Evolutionary conservation across 1,284 basidiomycete genomes (phyloP), one percentile per base, ranked within the genome.

Genomic region (Amylostereum chailletii): DNA sequence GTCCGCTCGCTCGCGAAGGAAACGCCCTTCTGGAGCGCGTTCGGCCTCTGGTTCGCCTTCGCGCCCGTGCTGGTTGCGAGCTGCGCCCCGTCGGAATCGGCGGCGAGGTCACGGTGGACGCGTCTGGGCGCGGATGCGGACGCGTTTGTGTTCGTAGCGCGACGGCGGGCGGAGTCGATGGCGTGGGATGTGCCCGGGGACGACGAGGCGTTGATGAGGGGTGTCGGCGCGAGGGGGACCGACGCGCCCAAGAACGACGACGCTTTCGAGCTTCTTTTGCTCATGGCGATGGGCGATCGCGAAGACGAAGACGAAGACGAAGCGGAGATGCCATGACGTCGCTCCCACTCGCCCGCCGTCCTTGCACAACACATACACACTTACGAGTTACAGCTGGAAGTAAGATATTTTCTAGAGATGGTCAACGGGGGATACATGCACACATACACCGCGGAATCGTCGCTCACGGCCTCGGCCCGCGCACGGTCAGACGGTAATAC

Each of bases 21-120:
- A 61, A 72, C 79, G 1, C 71, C 82, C 0, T 94, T 93, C 63
- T 93, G 90, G 90, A 70, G 73, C 8, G 83, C 83, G 0, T 86
- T 94, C 55, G 88, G 89, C 11, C 64, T 85, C 1, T 94, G 88
- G 89, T 94, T 92, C 66, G 62, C 71, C 5, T 88, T 85, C 53
- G 61, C 67, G 41, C 81, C 86, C 1, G 81, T 90, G 3, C 65
- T 86, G 5, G 61, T 61, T 8, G 27, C 29, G 8, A 42, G 44
- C n/a, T 11, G 9, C 2, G 9, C 6, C 19, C 37, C 37, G 31
- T 36, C 31, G 26, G 30, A 34, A 27, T 48, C 50, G 27, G 10
- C 34, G 34, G 40, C 42, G 3, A 41, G 39, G 3, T 42, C 31
- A 6, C 30, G 45, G 27, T 66, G 64, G 63, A 43, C 42, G 27